A percentile compares a stretch with the other conserved stretches of the same genome.
phyloP scores from a whole-genome alignment of 345 rosid species.

The Rhodomyrtus tomentosa region DNA sequence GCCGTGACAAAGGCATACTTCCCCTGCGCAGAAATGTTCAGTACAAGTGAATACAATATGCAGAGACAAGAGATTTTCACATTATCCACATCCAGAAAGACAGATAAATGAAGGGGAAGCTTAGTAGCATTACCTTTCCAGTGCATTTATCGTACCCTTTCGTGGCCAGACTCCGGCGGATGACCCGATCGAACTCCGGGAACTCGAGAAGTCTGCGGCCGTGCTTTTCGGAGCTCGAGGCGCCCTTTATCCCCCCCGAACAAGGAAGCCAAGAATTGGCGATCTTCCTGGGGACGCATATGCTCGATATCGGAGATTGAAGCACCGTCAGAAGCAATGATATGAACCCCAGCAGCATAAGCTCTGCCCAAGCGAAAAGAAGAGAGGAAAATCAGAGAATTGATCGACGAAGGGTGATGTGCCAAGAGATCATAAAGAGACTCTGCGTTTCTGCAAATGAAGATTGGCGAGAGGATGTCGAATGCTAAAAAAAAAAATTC shows the following conservation, averaged over 20 bases:
- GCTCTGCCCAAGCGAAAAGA: slow-evolving; percentile 31
- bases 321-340: slow-evolving; percentile 65
- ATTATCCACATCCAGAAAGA: not conserved
- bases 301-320: slow-evolving; percentile 29
- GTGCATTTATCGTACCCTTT: slow-evolving; percentile 37
- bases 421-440: not conserved
- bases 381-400: not conserved
- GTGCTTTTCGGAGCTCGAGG: not conserved
- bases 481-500: not conserved
- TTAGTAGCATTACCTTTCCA: slow-evolving; percentile 18
- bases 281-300: slow-evolving; percentile 43
- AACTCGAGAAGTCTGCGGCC: slow-evolving; percentile 19
- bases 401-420: not conserved
- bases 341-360: slow-evolving; percentile 80
- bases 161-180: slow-evolving; percentile 43
- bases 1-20: slow-evolving; percentile 70
- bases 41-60: not conserved
- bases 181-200: slow-evolving; percentile 6
- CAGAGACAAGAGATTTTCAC: not conserved
- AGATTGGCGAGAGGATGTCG: too few species aligned
- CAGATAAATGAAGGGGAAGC: not conserved
- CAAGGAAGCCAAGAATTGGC: slow-evolving; percentile 71
- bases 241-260: not conserved
- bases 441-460: not conserved
- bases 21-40: slow-evolving; percentile 29